Conservation (phyloP, 768 basidiomycete species). For the Ramaria rubella region DNA sequence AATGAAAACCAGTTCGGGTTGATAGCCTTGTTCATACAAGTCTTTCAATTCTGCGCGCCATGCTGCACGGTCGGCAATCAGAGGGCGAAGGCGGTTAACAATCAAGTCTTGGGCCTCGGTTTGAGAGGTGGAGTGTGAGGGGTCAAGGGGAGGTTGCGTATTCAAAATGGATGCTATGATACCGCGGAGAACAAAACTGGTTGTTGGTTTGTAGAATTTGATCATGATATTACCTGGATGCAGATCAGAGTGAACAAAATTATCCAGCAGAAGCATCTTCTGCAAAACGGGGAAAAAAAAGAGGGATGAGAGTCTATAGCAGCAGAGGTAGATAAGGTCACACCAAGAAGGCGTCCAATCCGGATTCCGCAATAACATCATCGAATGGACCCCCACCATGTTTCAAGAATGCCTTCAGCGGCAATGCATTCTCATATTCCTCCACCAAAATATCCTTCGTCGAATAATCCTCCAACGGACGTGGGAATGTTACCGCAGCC, state of each 20-base stretch:
- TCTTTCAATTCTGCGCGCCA: slow-evolving; percentile 67
- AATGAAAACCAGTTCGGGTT: slow-evolving; percentile 93
- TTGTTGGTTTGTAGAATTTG: slow-evolving; percentile 83
- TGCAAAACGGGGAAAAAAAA: slow-evolving; percentile 28
- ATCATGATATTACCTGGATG: slow-evolving; percentile 97
- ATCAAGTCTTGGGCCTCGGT: slow-evolving; percentile 35
- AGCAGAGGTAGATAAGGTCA: slow-evolving; percentile 23
- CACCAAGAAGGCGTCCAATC: slow-evolving; percentile 92
- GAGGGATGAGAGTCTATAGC: slow-evolving; percentile 3
- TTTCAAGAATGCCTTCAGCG: slow-evolving; percentile 76
- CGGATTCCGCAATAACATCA: slow-evolving; percentile 81
- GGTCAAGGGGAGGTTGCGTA: slow-evolving; percentile 8
- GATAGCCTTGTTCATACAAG: slow-evolving; percentile 66
- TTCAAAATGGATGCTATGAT: slow-evolving; percentile 51
- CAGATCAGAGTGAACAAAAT: slow-evolving; percentile 91
- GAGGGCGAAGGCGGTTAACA: slow-evolving; percentile 58
- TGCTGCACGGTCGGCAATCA: slow-evolving; percentile 49
- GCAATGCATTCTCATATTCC: slow-evolving; percentile 88
- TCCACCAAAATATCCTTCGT: slow-evolving; percentile 80
- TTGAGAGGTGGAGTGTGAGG: slow-evolving; percentile 10
- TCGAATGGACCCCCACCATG: slow-evolving; percentile 94
- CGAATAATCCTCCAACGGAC: slow-evolving; percentile 78
- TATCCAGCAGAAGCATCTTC: slow-evolving; percentile 98
- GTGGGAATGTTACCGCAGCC: slow-evolving; percentile 82
- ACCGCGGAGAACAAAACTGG: slow-evolving; percentile 54